Base-by-base conservation (phyloP, 768 basidiomycete genomes). In the Auricularia sp. region DNA sequence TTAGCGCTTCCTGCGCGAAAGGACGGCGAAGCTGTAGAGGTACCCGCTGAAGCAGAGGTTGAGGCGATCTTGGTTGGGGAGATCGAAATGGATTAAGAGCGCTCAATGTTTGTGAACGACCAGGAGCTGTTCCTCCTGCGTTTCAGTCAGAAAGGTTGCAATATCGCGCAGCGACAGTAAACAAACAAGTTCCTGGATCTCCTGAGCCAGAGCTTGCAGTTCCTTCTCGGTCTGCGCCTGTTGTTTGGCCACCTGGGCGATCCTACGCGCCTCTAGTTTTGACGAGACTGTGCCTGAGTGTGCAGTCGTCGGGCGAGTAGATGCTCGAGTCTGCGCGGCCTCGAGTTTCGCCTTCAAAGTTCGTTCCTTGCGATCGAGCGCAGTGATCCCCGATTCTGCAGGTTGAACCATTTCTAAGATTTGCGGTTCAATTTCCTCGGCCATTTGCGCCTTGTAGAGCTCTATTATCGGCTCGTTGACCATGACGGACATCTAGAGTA, bases 361-460 rank as follows among this genome's bases (percentile, higher is more conserved):
- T 1, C 56, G 56, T 33, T 88, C 86, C 70, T 83, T 84, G 77
- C 87, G 88, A 68, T 80, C 76, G 63, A 92, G 73, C 8, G 77
- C 71, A 35, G 81, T 79, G 39, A 92, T 73, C 1, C 89, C 89
- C 69, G 83, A 84, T 70, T 90, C 86, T 0, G 89, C 86, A 29
- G 83, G 82, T 64, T 84, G 80, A 21, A 91, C 81, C 16, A 93
- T 83, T 68, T 92, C 89, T 58, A 80, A 83, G 21, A 93, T 87
- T 36, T 88, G 84, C 18, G 91, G 91, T 66, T 92, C 90, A 10
- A 93, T 84, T 72, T 92, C 90, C 63, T 90, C 88, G 1, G 83
- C 85, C 47, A 92, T 78, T 54, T 87, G 86, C 2, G 85, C 75
- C 70, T 92, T 90, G 77, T 92, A 91, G 73, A 77, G 80, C 63